Evolutionary conservation across 371 early-diverging fungal species (phyloP).

Genomic region (Scutellospora calospora): DNA sequence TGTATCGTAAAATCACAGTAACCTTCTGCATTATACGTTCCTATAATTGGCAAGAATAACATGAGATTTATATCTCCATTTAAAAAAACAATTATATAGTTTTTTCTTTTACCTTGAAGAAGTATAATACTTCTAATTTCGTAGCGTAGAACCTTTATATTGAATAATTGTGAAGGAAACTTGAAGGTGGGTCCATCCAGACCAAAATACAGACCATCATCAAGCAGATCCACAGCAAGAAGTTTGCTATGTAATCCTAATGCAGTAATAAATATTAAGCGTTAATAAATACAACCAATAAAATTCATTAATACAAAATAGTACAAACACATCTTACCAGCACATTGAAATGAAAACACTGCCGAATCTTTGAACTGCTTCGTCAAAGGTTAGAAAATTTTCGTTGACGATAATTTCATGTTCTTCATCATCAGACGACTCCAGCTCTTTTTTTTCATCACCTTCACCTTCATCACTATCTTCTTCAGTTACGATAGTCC

Average conservation of each 20-base stretch:
- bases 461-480: too few relatives aligned
- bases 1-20: background rate
- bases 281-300: background rate
- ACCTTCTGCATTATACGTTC: constrained; percentile 19
- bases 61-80: background rate
- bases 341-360: constrained; percentile 39
- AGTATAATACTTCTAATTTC: constrained; percentile 5
- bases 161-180: constrained; percentile 24
- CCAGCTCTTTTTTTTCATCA: too few relatives aligned
- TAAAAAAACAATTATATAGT: background rate
- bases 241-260: constrained; percentile 19
- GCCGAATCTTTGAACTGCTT: constrained; percentile 24
- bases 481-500: too few relatives aligned
- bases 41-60: constrained; percentile 2
- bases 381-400: too few relatives aligned
- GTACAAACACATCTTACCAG: constrained; percentile 32
- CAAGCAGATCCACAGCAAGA: constrained; percentile 5
- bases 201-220: constrained; percentile 30
- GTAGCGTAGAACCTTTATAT: background rate
- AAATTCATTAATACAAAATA: background rate
- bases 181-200: constrained; percentile 1
- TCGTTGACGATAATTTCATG: too few relatives aligned
- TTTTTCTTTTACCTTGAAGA: constrained; percentile 14
- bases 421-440: too few relatives aligned
- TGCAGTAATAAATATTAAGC: background rate